Base-by-base conservation (phyloP, 768 basidiomycete species). In the Lentinula lateritia region DNA sequence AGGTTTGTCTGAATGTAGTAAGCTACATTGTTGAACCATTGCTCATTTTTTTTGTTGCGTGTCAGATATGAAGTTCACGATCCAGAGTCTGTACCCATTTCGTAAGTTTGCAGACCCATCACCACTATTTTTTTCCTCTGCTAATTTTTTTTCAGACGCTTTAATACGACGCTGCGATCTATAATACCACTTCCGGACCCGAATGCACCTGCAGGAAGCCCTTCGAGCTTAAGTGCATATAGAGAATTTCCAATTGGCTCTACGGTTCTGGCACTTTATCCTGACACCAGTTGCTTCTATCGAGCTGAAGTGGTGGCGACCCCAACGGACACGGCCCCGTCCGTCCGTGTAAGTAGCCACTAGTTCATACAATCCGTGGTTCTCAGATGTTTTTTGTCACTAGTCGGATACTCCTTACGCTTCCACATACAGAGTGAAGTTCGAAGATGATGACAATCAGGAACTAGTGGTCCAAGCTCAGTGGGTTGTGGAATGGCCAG, bases 201-300 rank as follows among this genome's bases (percentile, higher is more conserved):
- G 4, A 80, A 73, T 50, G 86, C 88, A 1, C 73, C 76, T 9
- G 70, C 77, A 34, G 82, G 80, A 50, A 86, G 74, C 68, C 80
- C 89, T 0, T 78, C 87, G 16, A 89, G 92, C 73, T 76, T 85
- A 43, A 83, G 78, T 66, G 79, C 84, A 3, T 91, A 92, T 69
- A 89, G 84, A 50, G 86, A 87, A 64, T 94, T 92, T 69, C 74
- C 82, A 23, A 74, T 82, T 0, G 86, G 90, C 3, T 85, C 88
- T 20, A 89, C 81, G 0, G 92, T 94, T 9, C 83, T 94, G 82
- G 92, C 90, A 1, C 76, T 93, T n/a, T 94, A 93, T 72, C 92
- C 92, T 0, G 92, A 94, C 68, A 94, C 92, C 0, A 93, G 90
- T 66, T 92, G 90, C 70, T 94, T 94, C 76, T 94, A 94, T 68